Evolutionary conservation across 179 eudicot genomes (phyloP).

Genomic region (Amaranthus tricolor): DNA sequence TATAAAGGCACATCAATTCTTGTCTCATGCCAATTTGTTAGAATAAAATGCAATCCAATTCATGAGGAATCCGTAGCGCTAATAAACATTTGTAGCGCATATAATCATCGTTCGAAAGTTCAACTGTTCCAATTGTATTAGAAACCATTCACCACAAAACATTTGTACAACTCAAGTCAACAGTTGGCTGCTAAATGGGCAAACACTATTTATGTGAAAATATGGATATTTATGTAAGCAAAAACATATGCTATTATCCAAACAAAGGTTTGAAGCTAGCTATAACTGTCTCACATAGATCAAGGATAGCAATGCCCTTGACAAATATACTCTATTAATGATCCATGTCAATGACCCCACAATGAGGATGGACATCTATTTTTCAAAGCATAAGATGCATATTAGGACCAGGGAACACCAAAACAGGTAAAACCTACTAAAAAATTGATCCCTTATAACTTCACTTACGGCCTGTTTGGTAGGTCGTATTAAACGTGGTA

Average conservation of each 20-base stretch:
- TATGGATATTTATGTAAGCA: not conserved
- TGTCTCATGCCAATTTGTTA: too few species aligned
- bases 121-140: not conserved
- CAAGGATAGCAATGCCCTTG: not conserved
- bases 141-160: not conserved
- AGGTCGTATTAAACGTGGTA: too few species aligned
- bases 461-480: too few species aligned
- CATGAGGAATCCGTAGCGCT: not conserved
- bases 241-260: not conserved
- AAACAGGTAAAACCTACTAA: too few species aligned
- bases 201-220: not conserved
- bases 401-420: too few species aligned
- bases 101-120: not conserved
- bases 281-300: not conserved
- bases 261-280: conserved; percentile 1
- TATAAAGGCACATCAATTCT: too few species aligned
- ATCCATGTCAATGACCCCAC: not conserved
- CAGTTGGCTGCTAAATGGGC: not conserved
- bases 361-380: not conserved
- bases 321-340: not conserved
- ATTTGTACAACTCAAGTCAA: not conserved
- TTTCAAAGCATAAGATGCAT: too few species aligned
- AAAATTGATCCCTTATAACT: too few species aligned
- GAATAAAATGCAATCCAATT: not conserved
- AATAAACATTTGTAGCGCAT: conserved; percentile 2